phyloP scores from a whole-genome alignment of 805 yeast species.

The Metschnikowia lochheadii region DNA sequence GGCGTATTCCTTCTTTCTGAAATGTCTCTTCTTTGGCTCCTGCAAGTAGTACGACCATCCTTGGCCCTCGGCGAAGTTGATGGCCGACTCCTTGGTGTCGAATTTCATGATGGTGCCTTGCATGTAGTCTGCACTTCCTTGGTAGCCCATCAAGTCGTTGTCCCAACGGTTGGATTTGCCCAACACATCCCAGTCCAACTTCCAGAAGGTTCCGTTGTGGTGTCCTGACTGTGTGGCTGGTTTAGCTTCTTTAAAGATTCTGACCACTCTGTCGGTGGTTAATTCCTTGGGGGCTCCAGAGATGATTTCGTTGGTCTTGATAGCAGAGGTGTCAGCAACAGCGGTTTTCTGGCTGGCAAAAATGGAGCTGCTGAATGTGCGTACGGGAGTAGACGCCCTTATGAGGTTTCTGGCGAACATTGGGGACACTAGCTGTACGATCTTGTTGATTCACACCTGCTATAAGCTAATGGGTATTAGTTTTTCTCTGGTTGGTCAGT shows the following conservation, averaged over 20 bases:
- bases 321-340: conserved; percentile 22
- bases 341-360: conserved; percentile 22
- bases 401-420: conserved; percentile 25
- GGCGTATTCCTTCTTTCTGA: conserved; percentile 72
- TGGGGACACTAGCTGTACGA: background rate
- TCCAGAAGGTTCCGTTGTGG: conserved; percentile 57
- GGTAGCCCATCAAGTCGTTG: conserved; percentile 84
- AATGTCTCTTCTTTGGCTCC: conserved; percentile 73
- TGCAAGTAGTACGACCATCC: conserved; percentile 83
- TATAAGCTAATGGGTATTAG: conserved; percentile 1
- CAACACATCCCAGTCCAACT: conserved; percentile 77
- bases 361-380: conserved; percentile 23
- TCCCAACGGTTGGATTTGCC: conserved; percentile 84
- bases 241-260: conserved; percentile 73
- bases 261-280: conserved; percentile 57
- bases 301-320: conserved; percentile 49
- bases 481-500: conserved; percentile 19
- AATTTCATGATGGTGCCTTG: conserved; percentile 74
- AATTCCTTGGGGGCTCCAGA: conserved; percentile 78
- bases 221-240: conserved; percentile 78
- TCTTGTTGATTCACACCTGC: background rate
- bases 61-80: conserved; percentile 74
- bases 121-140: conserved; percentile 74
- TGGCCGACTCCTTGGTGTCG: conserved; percentile 70
- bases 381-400: conserved; percentile 20